phyloP scores from a whole-genome alignment of 2,329 filamentous ascomycete genomes.

The Bipolaris sorokiniana region DNA sequence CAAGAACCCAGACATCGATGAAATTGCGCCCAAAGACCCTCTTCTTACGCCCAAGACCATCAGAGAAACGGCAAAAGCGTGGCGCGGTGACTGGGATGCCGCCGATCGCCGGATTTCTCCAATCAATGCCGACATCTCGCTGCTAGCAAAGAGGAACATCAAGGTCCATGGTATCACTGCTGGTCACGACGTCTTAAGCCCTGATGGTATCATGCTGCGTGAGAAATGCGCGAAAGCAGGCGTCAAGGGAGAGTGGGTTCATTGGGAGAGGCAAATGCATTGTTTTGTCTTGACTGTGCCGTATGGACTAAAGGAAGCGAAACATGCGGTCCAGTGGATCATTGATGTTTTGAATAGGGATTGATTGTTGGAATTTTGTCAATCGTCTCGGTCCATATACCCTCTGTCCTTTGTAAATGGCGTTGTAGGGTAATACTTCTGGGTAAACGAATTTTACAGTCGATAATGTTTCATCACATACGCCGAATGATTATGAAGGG shows the following conservation, averaged over 20 bases:
- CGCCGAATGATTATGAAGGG: no score
- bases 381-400: no score
- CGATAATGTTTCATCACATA: no score
- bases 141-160: conserved; percentile 51
- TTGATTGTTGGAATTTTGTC: conserved; percentile 2
- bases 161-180: conserved; percentile 61
- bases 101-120: conserved; percentile 58
- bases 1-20: conserved; percentile 53
- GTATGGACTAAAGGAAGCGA: conserved; percentile 58
- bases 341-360: conserved; percentile 45
- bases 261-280: conserved; percentile 67
- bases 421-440: no score
- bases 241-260: conserved; percentile 61
- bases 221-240: conserved; percentile 52
- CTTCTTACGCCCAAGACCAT: conserved; percentile 54
- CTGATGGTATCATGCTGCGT: conserved; percentile 59
- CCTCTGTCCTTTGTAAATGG: no score
- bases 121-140: conserved; percentile 52
- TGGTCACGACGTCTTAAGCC: conserved; percentile 60
- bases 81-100: conserved; percentile 50
- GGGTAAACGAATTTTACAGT: no score
- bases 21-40: conserved; percentile 53
- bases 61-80: conserved; percentile 51
- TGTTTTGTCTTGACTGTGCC: conserved; percentile 61
- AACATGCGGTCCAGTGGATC: conserved; percentile 55